Evolutionary conservation across 305 asterid species (phyloP).

Genomic region (Fraxinus greggii): DNA sequence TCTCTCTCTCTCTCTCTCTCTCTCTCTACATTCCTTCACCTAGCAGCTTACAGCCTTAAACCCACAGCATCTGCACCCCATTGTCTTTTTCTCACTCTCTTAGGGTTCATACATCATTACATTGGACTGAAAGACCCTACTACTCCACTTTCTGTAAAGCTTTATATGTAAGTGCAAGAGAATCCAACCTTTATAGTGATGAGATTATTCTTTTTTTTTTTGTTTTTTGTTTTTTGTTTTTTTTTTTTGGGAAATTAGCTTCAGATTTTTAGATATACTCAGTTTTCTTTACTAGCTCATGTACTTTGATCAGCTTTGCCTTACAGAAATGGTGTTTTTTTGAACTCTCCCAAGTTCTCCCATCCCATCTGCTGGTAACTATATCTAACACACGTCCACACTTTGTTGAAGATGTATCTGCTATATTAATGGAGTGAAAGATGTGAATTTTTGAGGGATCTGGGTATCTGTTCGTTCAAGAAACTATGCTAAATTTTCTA

Average conservation of each 20-base stretch:
- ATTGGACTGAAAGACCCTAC: constrained; percentile 21
- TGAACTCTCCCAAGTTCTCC: neutral
- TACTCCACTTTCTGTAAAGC: neutral
- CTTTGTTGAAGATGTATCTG: neutral
- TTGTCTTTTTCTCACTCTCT: constrained; percentile 16
- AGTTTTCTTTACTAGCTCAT: neutral
- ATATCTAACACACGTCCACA: neutral
- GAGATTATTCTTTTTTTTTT: neutral
- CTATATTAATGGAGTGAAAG: neutral
- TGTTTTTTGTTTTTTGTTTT: neutral
- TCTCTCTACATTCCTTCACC: constrained; percentile 30
- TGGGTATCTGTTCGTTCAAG: neutral
- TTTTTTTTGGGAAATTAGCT: neutral
- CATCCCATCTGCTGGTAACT: neutral
- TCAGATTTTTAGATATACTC: neutral
- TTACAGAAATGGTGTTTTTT: neutral
- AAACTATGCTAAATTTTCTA: neutral
- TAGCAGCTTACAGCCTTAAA: constrained; percentile 38
- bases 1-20: neutral
- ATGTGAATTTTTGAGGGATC: neutral
- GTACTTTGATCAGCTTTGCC: neutral
- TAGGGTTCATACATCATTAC: constrained; percentile 38
- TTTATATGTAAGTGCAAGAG: constrained; percentile 11
- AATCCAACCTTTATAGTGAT: constrained; percentile 1
- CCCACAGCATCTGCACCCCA: constrained; percentile 28